Conservation (phyloP, 2,329 filamentous ascomycete species). For the Lasiodiplodia sp. region DNA sequence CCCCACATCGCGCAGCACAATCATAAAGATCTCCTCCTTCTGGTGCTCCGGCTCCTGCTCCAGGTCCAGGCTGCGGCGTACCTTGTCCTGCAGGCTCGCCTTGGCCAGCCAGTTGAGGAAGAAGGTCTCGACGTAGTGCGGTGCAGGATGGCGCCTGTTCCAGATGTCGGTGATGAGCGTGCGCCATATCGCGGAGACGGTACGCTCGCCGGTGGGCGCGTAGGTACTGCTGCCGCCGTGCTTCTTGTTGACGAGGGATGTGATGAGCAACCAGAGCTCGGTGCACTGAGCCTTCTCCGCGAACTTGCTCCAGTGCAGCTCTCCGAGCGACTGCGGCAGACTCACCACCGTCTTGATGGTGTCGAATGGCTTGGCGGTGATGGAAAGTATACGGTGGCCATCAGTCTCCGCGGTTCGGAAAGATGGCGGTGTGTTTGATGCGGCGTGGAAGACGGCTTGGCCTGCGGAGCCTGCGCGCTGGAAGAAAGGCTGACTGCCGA, state of each 20-base stretch:
- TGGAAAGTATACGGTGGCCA: neutral
- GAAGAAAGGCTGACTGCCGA: neutral
- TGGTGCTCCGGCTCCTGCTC: neutral
- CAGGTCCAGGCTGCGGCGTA: neutral
- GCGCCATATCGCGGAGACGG: neutral
- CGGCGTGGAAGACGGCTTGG: neutral
- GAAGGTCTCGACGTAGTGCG: neutral
- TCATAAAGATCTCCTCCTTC: neutral
- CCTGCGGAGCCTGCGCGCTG: neutral
- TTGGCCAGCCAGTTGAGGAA: neutral
- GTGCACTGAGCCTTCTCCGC: neutral
- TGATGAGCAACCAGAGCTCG: neutral
- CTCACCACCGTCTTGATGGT: neutral
- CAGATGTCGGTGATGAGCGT: neutral
- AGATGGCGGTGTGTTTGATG: neutral
- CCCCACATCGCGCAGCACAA: neutral
- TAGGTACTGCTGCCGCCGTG: no score
- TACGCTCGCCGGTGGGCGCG: no score
- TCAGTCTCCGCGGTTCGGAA: neutral
- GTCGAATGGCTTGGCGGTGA: neutral
- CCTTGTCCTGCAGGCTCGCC: neutral
- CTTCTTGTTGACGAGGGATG: neutral
- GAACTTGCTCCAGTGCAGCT: neutral
- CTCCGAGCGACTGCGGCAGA: neutral
- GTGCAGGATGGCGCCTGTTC: neutral